Conservation (phyloP, 768 basidiomycete genomes). For the Lentinula boryana region DNA sequence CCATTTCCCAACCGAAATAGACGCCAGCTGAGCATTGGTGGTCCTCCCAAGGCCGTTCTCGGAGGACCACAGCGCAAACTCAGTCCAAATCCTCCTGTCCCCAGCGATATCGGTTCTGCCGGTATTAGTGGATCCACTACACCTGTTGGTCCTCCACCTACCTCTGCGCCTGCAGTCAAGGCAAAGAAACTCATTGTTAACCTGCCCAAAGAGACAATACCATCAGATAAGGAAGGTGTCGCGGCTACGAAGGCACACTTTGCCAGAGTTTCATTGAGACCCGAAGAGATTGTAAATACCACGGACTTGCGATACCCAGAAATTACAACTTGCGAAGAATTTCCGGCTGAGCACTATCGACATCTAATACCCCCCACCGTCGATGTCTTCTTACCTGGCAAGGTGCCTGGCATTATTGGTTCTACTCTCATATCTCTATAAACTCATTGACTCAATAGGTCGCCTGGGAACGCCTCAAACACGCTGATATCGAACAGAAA, state of each 20-base stretch:
- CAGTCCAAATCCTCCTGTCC: conserved; percentile 48
- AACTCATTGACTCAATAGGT: conserved; percentile 31
- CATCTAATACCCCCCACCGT: conserved; percentile 54
- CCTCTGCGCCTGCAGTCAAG: conserved; percentile 30
- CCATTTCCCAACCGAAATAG: conserved; percentile 58
- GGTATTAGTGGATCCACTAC: conserved; percentile 18
- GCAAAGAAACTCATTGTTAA: conserved; percentile 65
- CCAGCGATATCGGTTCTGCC: background rate
- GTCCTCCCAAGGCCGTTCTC: conserved; percentile 82
- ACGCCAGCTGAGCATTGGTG: conserved; percentile 72
- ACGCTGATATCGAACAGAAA: conserved; percentile 73
- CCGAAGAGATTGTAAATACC: conserved; percentile 19
- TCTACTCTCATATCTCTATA: conserved; percentile 2
- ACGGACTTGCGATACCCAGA: conserved; percentile 20
- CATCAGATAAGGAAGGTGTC: conserved; percentile 29
- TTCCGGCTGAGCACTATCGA: conserved; percentile 63
- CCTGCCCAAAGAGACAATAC: conserved; percentile 63
- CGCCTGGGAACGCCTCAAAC: conserved; percentile 71
- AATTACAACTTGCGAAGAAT: conserved; percentile 43
- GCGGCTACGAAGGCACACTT: conserved; percentile 42
- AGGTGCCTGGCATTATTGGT: conserved; percentile 37
- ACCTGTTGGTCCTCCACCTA: conserved; percentile 3
- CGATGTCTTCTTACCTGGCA: conserved; percentile 80
- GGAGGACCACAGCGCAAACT: conserved; percentile 77
- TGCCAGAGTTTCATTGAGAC: conserved; percentile 53